Percentiles rank a stretch among this genome's conserved stretches.
Evolutionary conservation across 2,329 filamentous ascomycete genomes (phyloP).

Genomic region (Colletotrichum kahawae): DNA sequence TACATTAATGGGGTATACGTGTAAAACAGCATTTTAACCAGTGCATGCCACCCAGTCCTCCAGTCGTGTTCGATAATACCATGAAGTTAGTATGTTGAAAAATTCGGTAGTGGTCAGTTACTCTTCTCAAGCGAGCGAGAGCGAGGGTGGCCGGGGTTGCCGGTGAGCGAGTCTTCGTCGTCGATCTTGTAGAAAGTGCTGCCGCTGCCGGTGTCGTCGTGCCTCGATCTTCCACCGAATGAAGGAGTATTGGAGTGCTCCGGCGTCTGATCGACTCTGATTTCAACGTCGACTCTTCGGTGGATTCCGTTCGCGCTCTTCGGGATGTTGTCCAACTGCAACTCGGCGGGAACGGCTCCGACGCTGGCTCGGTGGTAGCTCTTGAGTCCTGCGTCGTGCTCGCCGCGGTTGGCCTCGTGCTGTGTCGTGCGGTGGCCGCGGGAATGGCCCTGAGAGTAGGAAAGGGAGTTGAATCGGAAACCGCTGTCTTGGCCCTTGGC

Average conservation of each 20-base stretch:
- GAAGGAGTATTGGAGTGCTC: neutral
- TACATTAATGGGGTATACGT: constrained; percentile 10
- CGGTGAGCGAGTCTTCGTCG: constrained; percentile 12
- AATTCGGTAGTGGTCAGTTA: neutral
- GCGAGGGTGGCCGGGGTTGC: neutral
- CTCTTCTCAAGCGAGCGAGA: neutral
- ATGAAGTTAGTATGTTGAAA: neutral
- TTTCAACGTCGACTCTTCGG: constrained; percentile 2
- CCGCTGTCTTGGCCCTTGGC: constrained; percentile 13
- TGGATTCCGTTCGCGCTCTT: neutral
- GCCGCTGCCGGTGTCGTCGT: neutral
- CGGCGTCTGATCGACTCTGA: neutral
- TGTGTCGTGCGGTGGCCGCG: neutral
- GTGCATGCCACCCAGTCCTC: neutral
- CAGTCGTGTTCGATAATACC: neutral
- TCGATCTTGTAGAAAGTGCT: constrained; percentile 2
- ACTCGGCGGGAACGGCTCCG: neutral
- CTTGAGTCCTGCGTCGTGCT: neutral
- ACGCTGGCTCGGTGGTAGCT: neutral
- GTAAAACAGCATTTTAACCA: neutral
- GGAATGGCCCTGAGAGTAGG: neutral
- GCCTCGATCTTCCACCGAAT: neutral
- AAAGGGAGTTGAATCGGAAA: constrained; percentile 11
- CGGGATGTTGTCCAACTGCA: neutral
- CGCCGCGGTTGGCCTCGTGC: neutral